A percentile compares a stretch with the other conserved stretches of the same genome.
Evolutionary conservation across 306 rosid species (phyloP).

Genomic region (Rosa multiflora): DNA sequence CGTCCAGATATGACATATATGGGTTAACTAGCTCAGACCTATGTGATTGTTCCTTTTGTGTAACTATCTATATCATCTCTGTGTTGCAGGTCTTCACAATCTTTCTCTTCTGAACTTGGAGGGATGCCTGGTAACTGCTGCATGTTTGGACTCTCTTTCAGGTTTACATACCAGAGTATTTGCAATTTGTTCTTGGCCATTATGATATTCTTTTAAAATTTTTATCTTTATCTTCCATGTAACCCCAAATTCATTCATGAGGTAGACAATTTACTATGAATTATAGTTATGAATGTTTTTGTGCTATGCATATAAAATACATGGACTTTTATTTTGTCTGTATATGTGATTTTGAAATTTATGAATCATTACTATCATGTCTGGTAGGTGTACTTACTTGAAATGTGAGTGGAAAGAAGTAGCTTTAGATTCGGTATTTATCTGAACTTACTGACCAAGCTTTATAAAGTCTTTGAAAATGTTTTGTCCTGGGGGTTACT

Average conservation of each 20-base stretch:
- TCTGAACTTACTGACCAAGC: not conserved
- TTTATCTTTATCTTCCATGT: not conserved
- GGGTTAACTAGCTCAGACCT: not conserved
- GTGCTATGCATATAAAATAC: not conserved
- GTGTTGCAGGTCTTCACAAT: slow-evolving; percentile 67
- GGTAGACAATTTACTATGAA: not conserved
- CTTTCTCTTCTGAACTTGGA: slow-evolving; percentile 82
- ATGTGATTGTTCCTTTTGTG: slow-evolving; percentile 23
- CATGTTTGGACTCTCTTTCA: slow-evolving; percentile 79
- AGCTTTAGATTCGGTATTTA: not conserved
- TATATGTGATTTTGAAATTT: not conserved
- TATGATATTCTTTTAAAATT: not conserved
- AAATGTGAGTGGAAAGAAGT: slow-evolving; percentile 1
- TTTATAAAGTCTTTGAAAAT: not conserved
- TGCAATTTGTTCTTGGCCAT: not conserved
- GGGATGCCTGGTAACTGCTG: slow-evolving; percentile 86
- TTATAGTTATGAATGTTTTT: not conserved
- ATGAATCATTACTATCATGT: not conserved
- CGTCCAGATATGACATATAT: not conserved
- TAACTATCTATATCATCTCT: slow-evolving; percentile 16
- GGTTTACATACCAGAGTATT: slow-evolving; percentile 47
- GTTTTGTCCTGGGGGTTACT: not conserved
- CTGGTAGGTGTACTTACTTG: not conserved
- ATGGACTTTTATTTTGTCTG: not conserved
- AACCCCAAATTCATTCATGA: not conserved